Evolutionary conservation across 1,139 yeast genomes (phyloP), one percentile per base, ranked within the genome.

Genomic region (Candida sp.): DNA sequence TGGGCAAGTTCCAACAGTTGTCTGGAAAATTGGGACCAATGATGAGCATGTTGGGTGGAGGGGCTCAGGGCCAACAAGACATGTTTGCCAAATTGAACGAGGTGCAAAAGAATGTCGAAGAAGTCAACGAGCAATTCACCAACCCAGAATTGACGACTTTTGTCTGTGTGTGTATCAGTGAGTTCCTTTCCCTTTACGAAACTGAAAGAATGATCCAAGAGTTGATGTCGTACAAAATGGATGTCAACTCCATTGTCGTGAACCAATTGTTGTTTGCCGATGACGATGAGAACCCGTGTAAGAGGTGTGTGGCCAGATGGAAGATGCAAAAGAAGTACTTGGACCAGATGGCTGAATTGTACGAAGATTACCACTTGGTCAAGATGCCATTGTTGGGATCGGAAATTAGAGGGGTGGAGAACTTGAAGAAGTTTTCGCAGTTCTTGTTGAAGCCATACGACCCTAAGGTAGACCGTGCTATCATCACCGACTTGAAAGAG

Each of bases 121-220:
- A 91, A 66, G 97, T 94, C 54, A 94, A 91, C 71, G 88, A 88
- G 58, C 99, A 94, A 70, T 94, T 94, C 76, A 92, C 96, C 63
- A 86, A 94, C 70, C 97, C 99, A 2, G 98, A 94, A 55, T 78
- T 94, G 65, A 94, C 99, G 25, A 94, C 99, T 0, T 94, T 94
- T 69, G 90, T 94, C 28, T 94, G 98, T 73, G 99, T 94, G 42
- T 94, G 99, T 73, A 94, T 94, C 58, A 91, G 98, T 44, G 99
- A 94, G 73, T 94, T 94, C 71, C 80, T 94, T 65, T 93, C 98
- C 2, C 78, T 94, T 49, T 94, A 94, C 70, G 99, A 94, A 72
- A 93, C 98, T 26, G 99, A 94, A 75, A 86, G 99, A 73, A 85
- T 94, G 87, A 90, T 93, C 60, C 99, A 94, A 74, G 99, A 94